Base-by-base conservation (phyloP, 169 alveolate species). In the Eimeria tenella region DNA sequence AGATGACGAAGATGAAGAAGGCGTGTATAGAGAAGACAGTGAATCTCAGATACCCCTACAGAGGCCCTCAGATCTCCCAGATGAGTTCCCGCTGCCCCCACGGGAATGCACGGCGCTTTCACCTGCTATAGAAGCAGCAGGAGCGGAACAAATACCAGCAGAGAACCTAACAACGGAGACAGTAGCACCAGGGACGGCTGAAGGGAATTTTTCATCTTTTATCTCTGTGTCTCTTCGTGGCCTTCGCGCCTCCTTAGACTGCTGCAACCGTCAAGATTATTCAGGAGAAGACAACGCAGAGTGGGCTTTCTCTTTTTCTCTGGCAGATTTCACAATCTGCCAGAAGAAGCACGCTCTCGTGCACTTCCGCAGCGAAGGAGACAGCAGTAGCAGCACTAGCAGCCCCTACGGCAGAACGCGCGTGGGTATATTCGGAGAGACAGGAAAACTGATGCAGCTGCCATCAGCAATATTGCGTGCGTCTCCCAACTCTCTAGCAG, bases 231-330 rank as follows among this genome's bases (percentile, higher is more conserved):
- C 89, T 55, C 73, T 81, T 56, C 50, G 74, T 4, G 89, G 89
- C 5, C 8, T 81, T 65, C 19, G 71, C 15, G 89, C 89, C 5
- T 81, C 89, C 55, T 56, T 81, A 56, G 89, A 81, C 31, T 81
- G 71, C 73, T 81, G 89, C 73, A 93, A 94, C 58, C 95, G 94
- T 62, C 95, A 94, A 68, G 97, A 96, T 84, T 95, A 90, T 56
- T 92, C 95, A 56, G 97, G 95, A 50, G 86, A 93, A 68, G 97
- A 96, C 75, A 96, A 95, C 75, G 84, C 94, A 25, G 96, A 95
- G 79, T 96, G 97, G 97, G 93, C 84, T 68, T 96, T 96, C 75
- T 83, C 94, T 21, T 87, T 94, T 60, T 95, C 94, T 25, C 90
- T 96, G 52, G 93, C 95, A 21, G 94, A 96, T 71, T 96, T 96